Conservation (phyloP, 768 basidiomycete species). For the Phylloporus scabripes region DNA sequence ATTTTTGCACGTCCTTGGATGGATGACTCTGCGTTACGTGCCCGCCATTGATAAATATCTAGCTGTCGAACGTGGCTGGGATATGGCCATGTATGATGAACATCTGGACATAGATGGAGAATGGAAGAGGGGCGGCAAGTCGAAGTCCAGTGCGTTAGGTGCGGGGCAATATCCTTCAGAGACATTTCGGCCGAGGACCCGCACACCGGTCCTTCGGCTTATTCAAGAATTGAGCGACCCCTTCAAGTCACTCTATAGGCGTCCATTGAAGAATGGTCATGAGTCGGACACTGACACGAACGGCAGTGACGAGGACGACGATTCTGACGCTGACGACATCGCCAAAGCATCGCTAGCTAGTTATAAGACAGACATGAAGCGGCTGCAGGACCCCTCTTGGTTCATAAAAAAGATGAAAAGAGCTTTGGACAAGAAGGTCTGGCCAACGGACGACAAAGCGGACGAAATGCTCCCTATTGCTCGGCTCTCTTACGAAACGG, state of each 20-base stretch:
- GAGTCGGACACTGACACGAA: background rate
- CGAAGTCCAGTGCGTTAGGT: background rate
- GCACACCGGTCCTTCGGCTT: background rate
- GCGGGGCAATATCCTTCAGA: background rate
- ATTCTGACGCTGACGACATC: too few species aligned
- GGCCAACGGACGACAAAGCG: conserved; percentile 1
- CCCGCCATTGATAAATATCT: too few species aligned
- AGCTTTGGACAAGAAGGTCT: background rate
- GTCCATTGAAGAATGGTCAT: background rate
- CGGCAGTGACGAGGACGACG: background rate
- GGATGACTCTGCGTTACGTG: too few species aligned
- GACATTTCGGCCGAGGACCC: background rate
- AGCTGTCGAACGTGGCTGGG: background rate
- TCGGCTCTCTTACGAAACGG: background rate
- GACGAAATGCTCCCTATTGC: background rate
- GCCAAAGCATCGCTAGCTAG: too few species aligned
- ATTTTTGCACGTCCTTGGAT: too few species aligned
- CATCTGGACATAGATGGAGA: too few species aligned
- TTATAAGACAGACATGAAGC: background rate
- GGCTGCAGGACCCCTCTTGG: background rate
- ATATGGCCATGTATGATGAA: background rate
- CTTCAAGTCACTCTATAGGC: background rate
- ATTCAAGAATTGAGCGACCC: background rate
- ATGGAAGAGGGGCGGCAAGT: background rate
- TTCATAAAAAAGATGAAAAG: background rate